Evolutionary conservation across 192 early-diverging fungal genomes (phyloP).

Genomic region (Coemansia javaensis): DNA sequence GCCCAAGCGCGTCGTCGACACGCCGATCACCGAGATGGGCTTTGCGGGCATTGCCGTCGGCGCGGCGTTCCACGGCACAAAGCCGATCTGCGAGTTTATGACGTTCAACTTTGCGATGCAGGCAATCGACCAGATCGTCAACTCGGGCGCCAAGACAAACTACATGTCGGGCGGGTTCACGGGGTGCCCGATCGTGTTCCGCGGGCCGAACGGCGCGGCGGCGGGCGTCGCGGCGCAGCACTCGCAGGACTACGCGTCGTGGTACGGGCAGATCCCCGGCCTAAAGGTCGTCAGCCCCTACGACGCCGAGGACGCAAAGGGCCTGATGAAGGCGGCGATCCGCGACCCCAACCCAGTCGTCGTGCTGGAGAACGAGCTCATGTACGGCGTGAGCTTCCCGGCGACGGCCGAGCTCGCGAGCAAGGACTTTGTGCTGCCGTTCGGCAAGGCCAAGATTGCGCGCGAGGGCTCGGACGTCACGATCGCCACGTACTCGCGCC

Average conservation of each 20-base stretch:
- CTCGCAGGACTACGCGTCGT: conserved; percentile 97
- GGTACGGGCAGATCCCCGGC: conserved; percentile 96
- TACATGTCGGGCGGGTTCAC: conserved; percentile 95
- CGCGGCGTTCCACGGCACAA: conserved; percentile 86
- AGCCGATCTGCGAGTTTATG: conserved; percentile 99
- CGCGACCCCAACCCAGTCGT: conserved; percentile 97
- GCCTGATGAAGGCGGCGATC: conserved; percentile 96
- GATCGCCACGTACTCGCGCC: conserved; percentile 88
- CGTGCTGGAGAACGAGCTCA: conserved; percentile 94
- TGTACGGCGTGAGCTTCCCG: conserved; percentile 90
- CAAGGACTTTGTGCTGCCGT: conserved; percentile 79
- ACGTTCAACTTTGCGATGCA: conserved; percentile 99
- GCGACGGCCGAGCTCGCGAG: conserved; percentile 70
- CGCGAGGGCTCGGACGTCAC: conserved; percentile 81
- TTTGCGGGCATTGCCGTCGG: conserved; percentile 95
- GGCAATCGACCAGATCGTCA: conserved; percentile 98
- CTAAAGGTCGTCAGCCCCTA: conserved; percentile 96
- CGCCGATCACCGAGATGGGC: conserved; percentile 98
- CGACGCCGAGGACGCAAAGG: conserved; percentile 95
- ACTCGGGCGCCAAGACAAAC: conserved; percentile 96
- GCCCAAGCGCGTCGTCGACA: conserved; percentile 94
- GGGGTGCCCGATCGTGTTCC: conserved; percentile 92
- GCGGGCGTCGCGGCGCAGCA: conserved; percentile 97
- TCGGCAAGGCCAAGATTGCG: conserved; percentile 96
- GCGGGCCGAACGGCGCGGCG: conserved; percentile 97